Base-by-base conservation (phyloP, 805 yeast genomes). In the Clavispora vitiphila region DNA sequence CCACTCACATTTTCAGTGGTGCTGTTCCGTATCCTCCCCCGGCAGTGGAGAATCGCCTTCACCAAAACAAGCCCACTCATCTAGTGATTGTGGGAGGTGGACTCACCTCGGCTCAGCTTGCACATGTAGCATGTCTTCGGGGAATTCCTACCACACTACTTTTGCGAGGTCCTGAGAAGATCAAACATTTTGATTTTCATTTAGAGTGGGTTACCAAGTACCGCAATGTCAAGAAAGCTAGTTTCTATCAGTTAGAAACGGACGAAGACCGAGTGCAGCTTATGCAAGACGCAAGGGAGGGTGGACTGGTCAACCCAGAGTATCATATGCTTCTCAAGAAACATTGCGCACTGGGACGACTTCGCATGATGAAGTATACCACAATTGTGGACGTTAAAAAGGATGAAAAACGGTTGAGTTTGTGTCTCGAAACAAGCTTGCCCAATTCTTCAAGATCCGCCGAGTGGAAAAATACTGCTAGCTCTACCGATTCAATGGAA, bases 161-260 rank as follows among this genome's bases (percentile, higher is more conserved):
- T 10, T 48, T 67, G 10, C 51, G 76, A 31, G 68, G 72, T 1
- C 54, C 58, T 4, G 42, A 69, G 25, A 71, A 68, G 41, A 60
- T 71, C 37, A 71, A 72, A 50, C 76, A 71, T 45, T 72, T 72
- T 54, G 76, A 71, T 43, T 71, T 71, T 46, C 74, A 69, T 44
- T 54, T 71, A 36, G 76, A 71, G 41, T 72, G 76, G 76, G 76
- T 71, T 14, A 68, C 76, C n/a, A 72, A 71, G 46, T 71, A 69
- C 51, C 65, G 66, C 44, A 72, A 70, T 42, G 68, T 65, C 20
- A 65, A 68, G 52, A 71, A 69, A 43, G 64, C 73, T 2, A 64
- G 71, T 1, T 67, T 67, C 36, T 71, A 71, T 57, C 64, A 68
- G 48, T 55, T 56, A 40, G 74, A 70, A 35, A 61, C 71, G 1